Conservation (phyloP, 768 basidiomycete species). For the Leccinum disarticulatum region DNA sequence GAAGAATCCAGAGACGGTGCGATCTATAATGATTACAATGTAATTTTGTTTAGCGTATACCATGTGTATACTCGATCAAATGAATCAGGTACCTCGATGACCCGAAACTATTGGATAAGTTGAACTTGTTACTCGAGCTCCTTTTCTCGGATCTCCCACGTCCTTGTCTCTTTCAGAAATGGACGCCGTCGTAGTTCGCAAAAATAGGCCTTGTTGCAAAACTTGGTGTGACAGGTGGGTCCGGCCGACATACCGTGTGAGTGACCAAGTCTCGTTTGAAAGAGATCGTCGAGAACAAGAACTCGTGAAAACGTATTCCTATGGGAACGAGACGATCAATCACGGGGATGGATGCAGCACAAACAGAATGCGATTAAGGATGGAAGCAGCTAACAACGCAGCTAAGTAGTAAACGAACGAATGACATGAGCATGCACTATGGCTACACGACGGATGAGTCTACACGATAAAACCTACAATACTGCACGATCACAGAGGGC, state of each 20-base stretch:
- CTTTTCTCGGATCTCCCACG: background rate
- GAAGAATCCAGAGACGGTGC: background rate
- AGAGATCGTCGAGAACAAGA: background rate
- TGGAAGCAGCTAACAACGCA: background rate
- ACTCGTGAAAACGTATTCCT: background rate
- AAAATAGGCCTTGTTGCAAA: background rate
- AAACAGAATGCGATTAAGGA: background rate
- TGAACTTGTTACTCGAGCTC: background rate
- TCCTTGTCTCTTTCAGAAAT: too few relatives aligned
- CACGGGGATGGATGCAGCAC: background rate
- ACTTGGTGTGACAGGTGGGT: background rate
- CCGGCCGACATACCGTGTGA: background rate
- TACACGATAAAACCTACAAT: background rate
- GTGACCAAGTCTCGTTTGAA: background rate
- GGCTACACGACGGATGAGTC: slow-evolving; percentile 7
- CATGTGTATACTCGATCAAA: background rate
- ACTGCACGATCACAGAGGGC: background rate
- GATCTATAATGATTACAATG: background rate
- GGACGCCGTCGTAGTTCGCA: too few relatives aligned
- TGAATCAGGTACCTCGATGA: background rate
- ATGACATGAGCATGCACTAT: background rate
- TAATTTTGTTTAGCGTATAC: background rate
- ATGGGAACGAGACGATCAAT: background rate
- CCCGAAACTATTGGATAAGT: background rate
- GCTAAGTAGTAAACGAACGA: background rate